Evolutionary conservation across 2,329 filamentous ascomycete genomes (phyloP).

Genomic region (Penicillium sp.): DNA sequence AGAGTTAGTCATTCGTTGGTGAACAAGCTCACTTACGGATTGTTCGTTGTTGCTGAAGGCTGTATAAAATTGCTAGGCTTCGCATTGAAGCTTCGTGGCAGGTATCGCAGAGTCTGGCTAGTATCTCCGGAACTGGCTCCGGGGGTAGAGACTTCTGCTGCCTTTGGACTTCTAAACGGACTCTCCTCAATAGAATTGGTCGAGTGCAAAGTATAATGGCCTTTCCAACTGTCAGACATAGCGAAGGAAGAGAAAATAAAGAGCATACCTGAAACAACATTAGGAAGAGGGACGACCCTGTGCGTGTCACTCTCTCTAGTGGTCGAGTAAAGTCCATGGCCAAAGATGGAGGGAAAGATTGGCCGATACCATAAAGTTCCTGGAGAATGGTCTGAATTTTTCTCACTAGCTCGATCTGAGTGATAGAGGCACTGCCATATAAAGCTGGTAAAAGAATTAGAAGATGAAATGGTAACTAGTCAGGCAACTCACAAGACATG

Average conservation of each 20-base stretch:
- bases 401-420: constrained; percentile 17
- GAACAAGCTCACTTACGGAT: constrained; percentile 12
- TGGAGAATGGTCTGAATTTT: constrained; percentile 18
- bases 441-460: constrained; percentile 9
- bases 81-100: constrained; percentile 21
- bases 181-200: constrained; percentile 19
- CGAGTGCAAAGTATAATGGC: constrained; percentile 24
- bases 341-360: constrained; percentile 15
- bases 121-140: constrained; percentile 4
- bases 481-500: constrained; percentile 15
- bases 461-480: neutral
- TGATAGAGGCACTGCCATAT: constrained; percentile 21
- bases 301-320: constrained; percentile 17
- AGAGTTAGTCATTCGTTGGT: no score
- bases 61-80: constrained; percentile 19
- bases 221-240: constrained; percentile 5
- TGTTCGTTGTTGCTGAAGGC: constrained; percentile 13
- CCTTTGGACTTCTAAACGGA: constrained; percentile 11
- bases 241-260: no score
- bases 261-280: constrained; percentile 19
- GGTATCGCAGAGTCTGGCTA: constrained; percentile 18
- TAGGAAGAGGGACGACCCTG: constrained; percentile 21
- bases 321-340: constrained; percentile 18
- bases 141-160: constrained; percentile 3
- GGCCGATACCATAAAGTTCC: constrained; percentile 14